These are phyloP conservation scores for Kodamaea derodonti DNA, from an alignment of 1,139 yeast species.

Conservation along the genomic window DNA sequence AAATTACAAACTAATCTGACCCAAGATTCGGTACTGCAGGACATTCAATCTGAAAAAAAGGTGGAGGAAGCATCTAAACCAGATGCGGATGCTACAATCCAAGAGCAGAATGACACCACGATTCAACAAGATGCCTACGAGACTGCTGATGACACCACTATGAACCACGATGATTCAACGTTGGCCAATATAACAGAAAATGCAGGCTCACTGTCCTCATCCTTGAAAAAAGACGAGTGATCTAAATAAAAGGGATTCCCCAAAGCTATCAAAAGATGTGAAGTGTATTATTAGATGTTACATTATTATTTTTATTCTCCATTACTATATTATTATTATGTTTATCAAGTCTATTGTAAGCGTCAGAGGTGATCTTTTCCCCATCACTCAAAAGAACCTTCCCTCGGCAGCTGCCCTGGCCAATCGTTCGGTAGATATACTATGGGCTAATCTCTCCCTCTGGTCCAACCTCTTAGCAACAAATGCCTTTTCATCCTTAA, in stretches of 20 bases:
- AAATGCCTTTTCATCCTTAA: constrained; percentile 38
- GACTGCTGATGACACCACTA: constrained; percentile 40
- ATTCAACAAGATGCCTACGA: constrained; percentile 43
- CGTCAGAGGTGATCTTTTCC: too few relatives aligned
- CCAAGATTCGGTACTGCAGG: constrained; percentile 4
- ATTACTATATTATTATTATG: not conserved
- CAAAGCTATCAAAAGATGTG: constrained; percentile 1
- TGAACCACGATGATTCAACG: constrained; percentile 29
- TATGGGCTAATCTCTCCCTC: constrained; percentile 59
- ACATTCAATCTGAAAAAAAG: not conserved
- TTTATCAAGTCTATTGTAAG: not conserved
- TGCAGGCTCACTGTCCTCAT: constrained; percentile 3
- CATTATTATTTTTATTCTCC: constrained; percentile 1
- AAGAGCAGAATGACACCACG: constrained; percentile 41
- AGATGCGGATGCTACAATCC: constrained; percentile 38
- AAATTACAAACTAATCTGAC: not conserved
- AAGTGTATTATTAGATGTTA: constrained; percentile 2
- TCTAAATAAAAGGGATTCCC: not conserved
- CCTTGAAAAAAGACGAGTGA: constrained; percentile 5
- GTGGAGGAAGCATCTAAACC: constrained; percentile 4
- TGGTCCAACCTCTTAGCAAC: constrained; percentile 58
- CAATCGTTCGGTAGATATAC: constrained; percentile 59
- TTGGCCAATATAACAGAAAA: constrained; percentile 17
- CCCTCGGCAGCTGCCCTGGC: constrained; percentile 47
- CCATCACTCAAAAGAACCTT: constrained; percentile 17